phyloP scores from a whole-genome alignment of 345 rosid genomes.

The Citrus reticulata region DNA sequence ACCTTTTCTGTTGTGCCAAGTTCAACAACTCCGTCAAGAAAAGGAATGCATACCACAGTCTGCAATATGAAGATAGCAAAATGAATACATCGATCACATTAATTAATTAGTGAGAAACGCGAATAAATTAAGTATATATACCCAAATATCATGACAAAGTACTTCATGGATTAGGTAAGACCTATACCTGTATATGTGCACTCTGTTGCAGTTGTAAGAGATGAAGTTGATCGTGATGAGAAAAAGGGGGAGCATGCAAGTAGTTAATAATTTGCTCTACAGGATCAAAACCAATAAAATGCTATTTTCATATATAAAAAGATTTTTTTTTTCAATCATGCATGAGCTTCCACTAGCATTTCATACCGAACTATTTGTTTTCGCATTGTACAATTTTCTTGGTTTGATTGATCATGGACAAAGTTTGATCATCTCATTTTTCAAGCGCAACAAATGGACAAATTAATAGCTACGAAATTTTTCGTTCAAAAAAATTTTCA shows the following conservation, averaged over 20 bases:
- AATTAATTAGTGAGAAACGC: not conserved
- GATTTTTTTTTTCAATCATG: no score
- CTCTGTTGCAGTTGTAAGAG: conserved; percentile 33
- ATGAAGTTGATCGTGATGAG: not conserved
- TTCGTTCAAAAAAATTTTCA: no score
- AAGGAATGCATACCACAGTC: conserved; percentile 93
- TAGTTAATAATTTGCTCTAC: not conserved
- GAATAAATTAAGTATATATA: not conserved
- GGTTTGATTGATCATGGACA: no score
- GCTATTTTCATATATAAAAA: no score
- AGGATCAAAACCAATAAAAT: not conserved
- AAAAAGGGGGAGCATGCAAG: not conserved
- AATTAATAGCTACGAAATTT: no score
- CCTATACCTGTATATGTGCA: conserved; percentile 59
- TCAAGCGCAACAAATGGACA: no score
- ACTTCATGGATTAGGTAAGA: not conserved
- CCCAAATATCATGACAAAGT: not conserved
- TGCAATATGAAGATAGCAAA: conserved; percentile 23
- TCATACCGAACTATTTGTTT: no score
- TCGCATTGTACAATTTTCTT: no score
- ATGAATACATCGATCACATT: no score
- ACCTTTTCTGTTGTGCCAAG: conserved; percentile 81
- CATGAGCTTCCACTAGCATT: no score
- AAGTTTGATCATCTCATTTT: no score
- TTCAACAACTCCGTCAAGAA: conserved; percentile 87